Conservation (phyloP, 2,329 filamentous ascomycete genomes). For the Zasmidium citrigriseum region DNA sequence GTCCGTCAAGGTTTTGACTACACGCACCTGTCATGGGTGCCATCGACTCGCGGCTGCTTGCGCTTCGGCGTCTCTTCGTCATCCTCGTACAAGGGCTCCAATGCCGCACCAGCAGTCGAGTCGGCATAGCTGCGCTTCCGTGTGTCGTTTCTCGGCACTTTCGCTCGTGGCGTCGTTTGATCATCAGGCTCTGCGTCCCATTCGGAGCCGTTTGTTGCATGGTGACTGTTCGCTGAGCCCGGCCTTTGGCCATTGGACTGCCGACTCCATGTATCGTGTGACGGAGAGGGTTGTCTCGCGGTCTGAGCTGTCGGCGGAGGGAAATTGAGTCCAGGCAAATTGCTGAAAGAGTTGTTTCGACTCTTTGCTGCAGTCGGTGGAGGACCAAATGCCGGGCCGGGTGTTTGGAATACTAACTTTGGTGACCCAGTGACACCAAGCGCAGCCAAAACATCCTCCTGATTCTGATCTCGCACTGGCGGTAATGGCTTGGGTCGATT, state of each 20-base stretch:
- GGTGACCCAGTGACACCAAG: slow-evolving; percentile 41
- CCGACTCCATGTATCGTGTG: neutral
- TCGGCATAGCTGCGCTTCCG: slow-evolving; percentile 26
- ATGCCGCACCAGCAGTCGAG: slow-evolving; percentile 11
- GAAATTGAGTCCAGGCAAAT: neutral
- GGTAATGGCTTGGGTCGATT: slow-evolving; percentile 28
- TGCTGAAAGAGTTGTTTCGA: neutral
- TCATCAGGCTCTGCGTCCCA: slow-evolving; percentile 21
- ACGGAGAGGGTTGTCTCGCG: neutral
- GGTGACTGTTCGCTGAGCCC: neutral
- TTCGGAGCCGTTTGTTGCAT: neutral
- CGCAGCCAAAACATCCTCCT: slow-evolving; percentile 39
- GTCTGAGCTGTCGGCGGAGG: neutral
- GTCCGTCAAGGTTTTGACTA: neutral
- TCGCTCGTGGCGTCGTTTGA: slow-evolving; percentile 20
- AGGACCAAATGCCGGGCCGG: slow-evolving; percentile 38
- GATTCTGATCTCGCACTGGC: slow-evolving; percentile 29
- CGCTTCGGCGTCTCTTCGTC: slow-evolving; percentile 23
- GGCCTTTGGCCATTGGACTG: neutral
- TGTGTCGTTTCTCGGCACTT: slow-evolving; percentile 7
- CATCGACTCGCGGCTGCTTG: slow-evolving; percentile 14
- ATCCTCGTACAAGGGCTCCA: slow-evolving; percentile 11
- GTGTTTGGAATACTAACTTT: slow-evolving; percentile 39
- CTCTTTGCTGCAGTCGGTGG: slow-evolving; percentile 16
- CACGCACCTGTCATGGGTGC: neutral